These are phyloP conservation scores for Cladochytrium tenue DNA, from an alignment of 371 early-diverging fungal species.

Conservation along the genomic window DNA sequence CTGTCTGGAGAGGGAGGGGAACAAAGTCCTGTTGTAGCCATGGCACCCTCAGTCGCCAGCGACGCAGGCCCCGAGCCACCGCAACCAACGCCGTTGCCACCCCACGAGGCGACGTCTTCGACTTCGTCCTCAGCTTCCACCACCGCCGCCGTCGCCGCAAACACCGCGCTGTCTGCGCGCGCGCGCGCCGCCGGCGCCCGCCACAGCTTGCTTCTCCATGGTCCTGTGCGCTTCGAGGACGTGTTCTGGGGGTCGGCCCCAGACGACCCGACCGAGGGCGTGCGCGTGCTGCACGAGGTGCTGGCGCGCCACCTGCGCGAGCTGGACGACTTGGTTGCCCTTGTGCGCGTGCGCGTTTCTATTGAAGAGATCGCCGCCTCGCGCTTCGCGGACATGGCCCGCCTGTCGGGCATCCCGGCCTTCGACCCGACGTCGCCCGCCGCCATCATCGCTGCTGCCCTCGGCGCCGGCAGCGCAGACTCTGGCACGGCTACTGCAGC, in stretches of 20 bases:
- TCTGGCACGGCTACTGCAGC: neutral
- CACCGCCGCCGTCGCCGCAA: neutral
- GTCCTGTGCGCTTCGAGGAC: conserved; percentile 28
- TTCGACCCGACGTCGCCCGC: neutral
- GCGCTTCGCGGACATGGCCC: conserved; percentile 10
- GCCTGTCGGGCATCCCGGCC: conserved; percentile 6
- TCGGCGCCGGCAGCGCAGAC: neutral
- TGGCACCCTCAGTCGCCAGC: no score
- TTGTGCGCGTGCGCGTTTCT: conserved; percentile 18
- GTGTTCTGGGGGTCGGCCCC: conserved; percentile 31
- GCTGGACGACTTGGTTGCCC: conserved; percentile 18
- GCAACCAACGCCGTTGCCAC: no score
- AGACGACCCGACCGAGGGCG: conserved; percentile 27
- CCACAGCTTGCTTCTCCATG: neutral
- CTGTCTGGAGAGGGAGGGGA: no score
- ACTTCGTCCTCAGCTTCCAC: no score
- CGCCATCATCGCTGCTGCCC: no score
- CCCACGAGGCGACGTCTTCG: no score
- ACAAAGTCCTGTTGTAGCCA: no score
- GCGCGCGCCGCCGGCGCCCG: neutral
- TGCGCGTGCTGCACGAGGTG: conserved; percentile 23
- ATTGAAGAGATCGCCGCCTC: conserved; percentile 24
- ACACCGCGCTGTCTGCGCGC: neutral
- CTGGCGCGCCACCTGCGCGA: conserved; percentile 27
- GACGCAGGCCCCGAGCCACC: no score